phyloP scores from a whole-genome alignment of 1,139 yeast species.

The Kluyveromyces sp. region DNA sequence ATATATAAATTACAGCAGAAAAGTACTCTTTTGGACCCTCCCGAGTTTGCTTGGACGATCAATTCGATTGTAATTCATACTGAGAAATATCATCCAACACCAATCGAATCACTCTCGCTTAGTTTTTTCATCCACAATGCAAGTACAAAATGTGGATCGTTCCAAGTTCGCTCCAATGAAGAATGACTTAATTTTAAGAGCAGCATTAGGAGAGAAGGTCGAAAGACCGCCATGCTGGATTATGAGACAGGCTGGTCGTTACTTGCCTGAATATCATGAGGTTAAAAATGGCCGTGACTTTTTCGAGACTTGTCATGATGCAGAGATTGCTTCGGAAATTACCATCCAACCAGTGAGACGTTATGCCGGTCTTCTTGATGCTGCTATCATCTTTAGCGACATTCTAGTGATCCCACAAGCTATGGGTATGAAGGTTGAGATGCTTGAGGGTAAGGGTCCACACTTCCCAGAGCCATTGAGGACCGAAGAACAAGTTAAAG shows the following conservation, averaged over 20 bases:
- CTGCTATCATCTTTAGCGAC: constrained; percentile 94
- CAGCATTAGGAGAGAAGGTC: constrained; percentile 78
- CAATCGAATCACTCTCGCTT: too few species aligned
- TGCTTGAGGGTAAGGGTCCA: constrained; percentile 95
- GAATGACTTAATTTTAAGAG: constrained; percentile 84
- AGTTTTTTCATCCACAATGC: neutral
- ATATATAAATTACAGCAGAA: too few species aligned
- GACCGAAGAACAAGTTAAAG: constrained; percentile 54
- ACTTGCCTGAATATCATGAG: constrained; percentile 83
- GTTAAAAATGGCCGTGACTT: constrained; percentile 85
- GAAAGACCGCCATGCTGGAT: constrained; percentile 99
- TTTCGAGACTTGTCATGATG: constrained; percentile 87
- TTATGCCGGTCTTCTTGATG: constrained; percentile 83
- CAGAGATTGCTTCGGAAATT: constrained; percentile 86
- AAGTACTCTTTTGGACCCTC: too few species aligned
- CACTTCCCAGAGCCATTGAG: constrained; percentile 85
- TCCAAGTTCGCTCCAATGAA: constrained; percentile 58
- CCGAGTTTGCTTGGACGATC: too few species aligned
- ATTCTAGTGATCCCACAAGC: constrained; percentile 97
- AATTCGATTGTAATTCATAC: too few species aligned
- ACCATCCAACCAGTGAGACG: constrained; percentile 94
- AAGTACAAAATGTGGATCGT: constrained; percentile 10
- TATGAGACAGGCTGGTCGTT: constrained; percentile 58
- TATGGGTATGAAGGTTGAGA: constrained; percentile 90
- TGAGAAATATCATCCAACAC: too few species aligned